Evolutionary conservation across 768 basidiomycete genomes (phyloP), one percentile per base, ranked within the genome.

Genomic region (Cystobasidium onofrii): DNA sequence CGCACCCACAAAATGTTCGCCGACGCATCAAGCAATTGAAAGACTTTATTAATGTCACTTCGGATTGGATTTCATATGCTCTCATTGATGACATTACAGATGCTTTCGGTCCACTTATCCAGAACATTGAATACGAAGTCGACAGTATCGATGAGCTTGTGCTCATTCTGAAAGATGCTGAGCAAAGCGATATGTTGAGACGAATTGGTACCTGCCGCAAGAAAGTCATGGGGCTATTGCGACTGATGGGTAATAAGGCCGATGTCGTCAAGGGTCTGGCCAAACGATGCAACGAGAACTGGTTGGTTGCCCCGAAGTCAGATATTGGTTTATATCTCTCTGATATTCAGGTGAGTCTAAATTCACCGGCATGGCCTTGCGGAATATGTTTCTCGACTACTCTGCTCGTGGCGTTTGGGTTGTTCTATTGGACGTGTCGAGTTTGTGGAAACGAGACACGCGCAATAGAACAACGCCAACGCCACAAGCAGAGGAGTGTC

Each of bases 41-140:
- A 80, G 96, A 99, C 84, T 98, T 98, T 83, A 98, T 99, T 81
- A 89, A 86, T 76, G 96, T 98, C 79, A 98, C 96, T 10, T 95
- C 94, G 1, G 96, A 99, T 83, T 99, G 96, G 96, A 99, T 99
- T 76, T 97, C 94, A 3, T 99, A 99, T 78, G 96, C 96, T 12
- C 86, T 99, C 74, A 99, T 99, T 80, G 96, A 99, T 82, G 96
- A 99, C 82, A 98, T 99, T 81, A 98, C 96, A 61, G 96, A 99
- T 80, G 95, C 93, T 10, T 99, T 99, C 80, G 96, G 96, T 17
- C 96, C 96, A 3, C 86, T 99, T 73, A 98, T 99, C 78, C 96
- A 98, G 81, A 88, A 89, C 80, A 99, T 98, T 81, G 96, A 99
- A 81, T 98, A 98, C 78, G 96, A 99, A 82, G 96, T 99, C 82